Evolutionary conservation across 140 eudicot genomes (phyloP), one percentile per base, ranked within the genome.

Genomic region (Eryngium alpinum): DNA sequence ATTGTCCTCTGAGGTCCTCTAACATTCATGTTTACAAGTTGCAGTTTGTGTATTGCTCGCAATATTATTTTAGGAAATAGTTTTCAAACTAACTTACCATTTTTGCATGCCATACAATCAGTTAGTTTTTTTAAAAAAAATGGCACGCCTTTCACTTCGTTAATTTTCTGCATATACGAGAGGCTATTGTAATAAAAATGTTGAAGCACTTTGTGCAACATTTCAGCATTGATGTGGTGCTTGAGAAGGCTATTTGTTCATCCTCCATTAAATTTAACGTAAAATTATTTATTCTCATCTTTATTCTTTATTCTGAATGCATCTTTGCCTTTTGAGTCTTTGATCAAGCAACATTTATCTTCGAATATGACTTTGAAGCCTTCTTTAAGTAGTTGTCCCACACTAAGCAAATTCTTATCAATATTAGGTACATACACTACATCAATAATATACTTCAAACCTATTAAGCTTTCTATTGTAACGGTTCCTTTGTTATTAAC

Each of bases 31-130:
- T 84, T 80, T 57, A 84, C 59, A 0, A 84, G 69, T 7, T 84
- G 78, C 81, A 87, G 60, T 70, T 72, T 82, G 10, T 72, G 52
- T 12, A 79, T 33, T 17, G 70, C 85, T 67, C 83, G 83, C 84
- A 82, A 84, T 10, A 79, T 44, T 49, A 56, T 46, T n/a, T 81
- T 71, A 2, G 87, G 87, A 77, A 77, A 87, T 21, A 82, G 78
- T 21, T 9, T 5, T 25, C 77, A 71, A 17, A 11, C 60, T 84
- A 79, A 81, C 17, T 79, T 79, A 3, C 77, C 77, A 79, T 22
- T 62, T 44, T 72, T 72, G 50, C 86, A 84, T 10, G 84, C 77
- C 0, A 44, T 16, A 72, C 83, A 84, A 59, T 44, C 62, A 56
- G 22, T 7, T 56, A 56, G 22, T 5, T 56, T 18, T 22, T 56